Base-by-base conservation (phyloP, 2,329 filamentous ascomycete genomes). In the Talaromyces atroroseus region DNA sequence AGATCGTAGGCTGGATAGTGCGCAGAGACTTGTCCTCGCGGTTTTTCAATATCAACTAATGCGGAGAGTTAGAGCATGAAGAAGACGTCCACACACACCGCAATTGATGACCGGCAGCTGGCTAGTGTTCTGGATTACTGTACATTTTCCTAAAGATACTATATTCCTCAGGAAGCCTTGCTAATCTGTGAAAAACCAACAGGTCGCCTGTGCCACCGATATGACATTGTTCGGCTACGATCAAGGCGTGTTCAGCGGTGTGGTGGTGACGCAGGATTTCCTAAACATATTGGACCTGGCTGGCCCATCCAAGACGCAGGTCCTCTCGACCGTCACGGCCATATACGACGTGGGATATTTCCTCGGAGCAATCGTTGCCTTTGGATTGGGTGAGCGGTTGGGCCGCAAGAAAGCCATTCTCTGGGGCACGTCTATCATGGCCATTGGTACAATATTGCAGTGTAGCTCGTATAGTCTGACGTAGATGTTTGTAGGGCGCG, bases 201-300 rank as follows among this genome's bases (percentile, higher is more conserved):
- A 34, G 32, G 32, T 34, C 8, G 32, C 32, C 8, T 34, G 32
- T 34, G 3, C 82, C 82, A 0, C 70, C 63, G 1, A 73, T 58
- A 61, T 54, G 60, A 55, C 40, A 24, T 59, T 26, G 55, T 59
- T 54, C 57, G 61, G 62, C 21, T 63, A 63, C 40, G 61, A 63
- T 18, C 62, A 63, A 56, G 57, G 59, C 11, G 58, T 63, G 23
- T 59, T 60, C 59, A 61, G 60, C 45, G 85, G 85, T 55, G 83
- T 92, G 60, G 74, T 92, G 53, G 89, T 87, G 2, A 80, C 92
- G 64, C 73, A 79, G 21, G 78, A 78, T 16, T 89, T 88, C 62
- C 73, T 83, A 1, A 63, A 69, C 1, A 69, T 73, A 12, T 84
- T 84, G 60, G 82, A 81, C 0, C 65, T 74, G 36, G 81, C 82